Evolutionary conservation across 106 monocot species (phyloP).

Genomic region (Platanthera zijinensis): DNA sequence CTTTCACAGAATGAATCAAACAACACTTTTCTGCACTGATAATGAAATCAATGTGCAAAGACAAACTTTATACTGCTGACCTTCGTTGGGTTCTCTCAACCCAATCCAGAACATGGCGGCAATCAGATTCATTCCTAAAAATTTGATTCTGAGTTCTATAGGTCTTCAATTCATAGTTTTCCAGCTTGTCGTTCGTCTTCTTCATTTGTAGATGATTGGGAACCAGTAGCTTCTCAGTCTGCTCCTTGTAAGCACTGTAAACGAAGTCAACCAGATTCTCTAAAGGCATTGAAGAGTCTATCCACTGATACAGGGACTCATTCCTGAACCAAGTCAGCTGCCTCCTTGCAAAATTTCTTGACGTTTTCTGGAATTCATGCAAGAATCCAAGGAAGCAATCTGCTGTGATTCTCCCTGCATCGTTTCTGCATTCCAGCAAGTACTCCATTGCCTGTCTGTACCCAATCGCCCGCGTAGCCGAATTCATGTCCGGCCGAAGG

Average conservation of each 20-base stretch:
- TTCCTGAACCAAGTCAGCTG: conserved; percentile 91
- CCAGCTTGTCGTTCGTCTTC: conserved; percentile 20
- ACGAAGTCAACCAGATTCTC: conserved; percentile 48
- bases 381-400: conserved; percentile 44
- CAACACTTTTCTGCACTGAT: background rate
- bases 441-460: conserved; percentile 92
- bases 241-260: conserved; percentile 32
- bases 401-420: conserved; percentile 37
- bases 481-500: conserved; percentile 52
- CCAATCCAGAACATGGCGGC: conserved; percentile 55
- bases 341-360: conserved; percentile 89
- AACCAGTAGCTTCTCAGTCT: conserved; percentile 25
- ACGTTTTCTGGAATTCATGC: conserved; percentile 68
- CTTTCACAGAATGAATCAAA: too few relatives aligned
- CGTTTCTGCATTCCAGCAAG: conserved; percentile 50
- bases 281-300: conserved; percentile 66
- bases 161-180: conserved; percentile 52
- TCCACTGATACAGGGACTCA: conserved; percentile 71
- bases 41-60: background rate
- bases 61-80: background rate
- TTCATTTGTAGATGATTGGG: conserved; percentile 51
- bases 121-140: conserved; percentile 44
- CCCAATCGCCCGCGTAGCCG: conserved; percentile 86
- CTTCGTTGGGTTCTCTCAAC: conserved; percentile 41
- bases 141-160: conserved; percentile 48